Evolutionary conservation across 202 grass and related monocot species (phyloP).

Genomic region (Digitaria exilis): DNA sequence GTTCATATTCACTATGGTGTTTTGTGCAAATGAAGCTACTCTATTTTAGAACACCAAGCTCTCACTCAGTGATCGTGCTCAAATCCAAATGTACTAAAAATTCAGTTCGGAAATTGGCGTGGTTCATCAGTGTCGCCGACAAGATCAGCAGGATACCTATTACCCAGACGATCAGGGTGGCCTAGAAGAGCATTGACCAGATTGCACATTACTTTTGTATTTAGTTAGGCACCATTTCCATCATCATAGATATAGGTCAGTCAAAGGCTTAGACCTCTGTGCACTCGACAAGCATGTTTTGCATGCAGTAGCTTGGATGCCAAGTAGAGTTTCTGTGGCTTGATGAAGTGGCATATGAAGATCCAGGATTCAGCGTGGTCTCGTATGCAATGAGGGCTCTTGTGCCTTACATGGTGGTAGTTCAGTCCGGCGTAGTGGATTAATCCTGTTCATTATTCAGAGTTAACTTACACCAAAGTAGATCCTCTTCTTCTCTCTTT

Average conservation of each 20-base stretch:
- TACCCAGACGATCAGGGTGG: constrained; percentile 26
- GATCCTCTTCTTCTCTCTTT: constrained; percentile 39
- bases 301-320: constrained; percentile 42
- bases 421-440: constrained; percentile 48
- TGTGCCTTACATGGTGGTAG: constrained; percentile 38
- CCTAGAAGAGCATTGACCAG: constrained; percentile 32
- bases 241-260: constrained; percentile 35
- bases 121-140: constrained; percentile 14
- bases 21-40: constrained; percentile 21
- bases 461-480: constrained; percentile 56
- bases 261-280: constrained; percentile 43
- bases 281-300: constrained; percentile 48
- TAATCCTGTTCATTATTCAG: constrained; percentile 55
- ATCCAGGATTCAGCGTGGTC: constrained; percentile 37
- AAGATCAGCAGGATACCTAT: constrained; percentile 29
- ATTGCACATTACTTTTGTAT: constrained; percentile 39
- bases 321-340: constrained; percentile 41
- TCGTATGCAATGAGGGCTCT: constrained; percentile 46
- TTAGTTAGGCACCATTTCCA: constrained; percentile 30
- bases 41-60: constrained; percentile 32
- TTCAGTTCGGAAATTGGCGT: constrained; percentile 12
- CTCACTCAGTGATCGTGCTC: constrained; percentile 13
- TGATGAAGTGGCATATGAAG: constrained; percentile 55
- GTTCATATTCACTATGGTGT: constrained; percentile 37
- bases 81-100: constrained; percentile 31